Base-by-base conservation (phyloP, 805 yeast genomes). In the Metschnikowia orientalis region DNA sequence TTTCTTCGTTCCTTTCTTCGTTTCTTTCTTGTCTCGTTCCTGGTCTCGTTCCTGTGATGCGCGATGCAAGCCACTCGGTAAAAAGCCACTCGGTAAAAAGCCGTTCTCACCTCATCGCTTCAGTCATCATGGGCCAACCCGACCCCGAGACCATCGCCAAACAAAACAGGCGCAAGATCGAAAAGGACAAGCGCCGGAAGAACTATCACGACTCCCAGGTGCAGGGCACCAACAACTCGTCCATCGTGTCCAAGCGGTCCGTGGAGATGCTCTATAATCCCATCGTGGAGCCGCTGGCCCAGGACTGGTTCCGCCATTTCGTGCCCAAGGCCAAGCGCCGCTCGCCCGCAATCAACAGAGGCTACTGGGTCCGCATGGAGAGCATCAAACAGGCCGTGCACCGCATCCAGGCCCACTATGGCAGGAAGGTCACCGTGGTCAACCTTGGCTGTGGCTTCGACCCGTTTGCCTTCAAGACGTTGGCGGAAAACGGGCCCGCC, bases 211-310 rank as follows among this genome's bases (percentile, higher is more conserved):
- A 81, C 53, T 56, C 76, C 19, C 79, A 81, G 18, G 78, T 84
- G n/a, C 94, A 84, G 56, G 88, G 86, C 3, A 84, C 95, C 3
- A 84, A 85, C 50, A 82, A 80, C 46, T 82, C 87, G 6, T 84
- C 94, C 0, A 84, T 85, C 30, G 88, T 82, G 1, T 82, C 92
- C 2, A 84, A 84, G 47, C 58, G 92, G 41, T 82, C 92, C 1
- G 95, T 82, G 2, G 94, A 85, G 47, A 60, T 69, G 44, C 57
- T 82, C 8, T 84, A 79, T 43, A 50, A 61, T 9, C 36, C 53
- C 1, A 46, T 50, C 30, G 51, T 59, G 23, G 48, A 61, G 44
- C 53, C 68, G 15, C 50, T 69, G 8, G 18, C 50, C 13, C 53
- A 55, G 9, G 63, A 63, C 34, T 83, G 80, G 63, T 82, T 85